These are phyloP conservation scores for Blastobotrys elegans DNA, from an alignment of 1,139 yeast species.

Conservation along the genomic window DNA sequence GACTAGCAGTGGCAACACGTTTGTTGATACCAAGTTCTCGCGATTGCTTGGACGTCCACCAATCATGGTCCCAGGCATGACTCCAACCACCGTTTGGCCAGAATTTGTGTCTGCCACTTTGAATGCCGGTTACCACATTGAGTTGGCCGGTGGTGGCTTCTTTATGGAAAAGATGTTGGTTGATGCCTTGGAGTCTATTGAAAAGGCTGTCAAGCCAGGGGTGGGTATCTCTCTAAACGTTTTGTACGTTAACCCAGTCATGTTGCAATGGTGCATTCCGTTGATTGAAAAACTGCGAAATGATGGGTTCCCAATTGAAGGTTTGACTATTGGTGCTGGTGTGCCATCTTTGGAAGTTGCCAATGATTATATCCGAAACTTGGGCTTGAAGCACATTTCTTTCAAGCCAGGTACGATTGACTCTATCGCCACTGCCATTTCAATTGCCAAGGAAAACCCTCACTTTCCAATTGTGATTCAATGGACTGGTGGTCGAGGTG, in stretches of 20 bases:
- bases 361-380: conserved; percentile 85
- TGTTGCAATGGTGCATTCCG: conserved; percentile 99
- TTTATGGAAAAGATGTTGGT: conserved; percentile 69
- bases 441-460: conserved; percentile 95
- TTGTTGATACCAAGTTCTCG: conserved; percentile 91
- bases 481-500: conserved; percentile 99
- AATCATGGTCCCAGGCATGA: conserved; percentile 98
- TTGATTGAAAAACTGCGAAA: conserved; percentile 82
- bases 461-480: conserved; percentile 92
- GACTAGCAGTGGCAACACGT: conserved; percentile 54
- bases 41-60: conserved; percentile 93
- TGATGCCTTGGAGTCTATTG: conserved; percentile 66
- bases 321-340: conserved; percentile 98
- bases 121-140: conserved; percentile 96
- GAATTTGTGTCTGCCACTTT: conserved; percentile 89
- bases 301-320: conserved; percentile 92
- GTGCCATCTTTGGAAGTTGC: conserved; percentile 98
- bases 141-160: conserved; percentile 98
- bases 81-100: conserved; percentile 94
- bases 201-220: conserved; percentile 60
- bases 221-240: conserved; percentile 86
- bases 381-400: conserved; percentile 90
- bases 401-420: conserved; percentile 98
- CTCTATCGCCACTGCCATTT: conserved; percentile 77
- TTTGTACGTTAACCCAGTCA: conserved; percentile 93